Evolutionary conservation across 2,329 filamentous ascomycete genomes (phyloP), one percentile per base, ranked within the genome.

Genomic region (Aspergillus aculeatinus): DNA sequence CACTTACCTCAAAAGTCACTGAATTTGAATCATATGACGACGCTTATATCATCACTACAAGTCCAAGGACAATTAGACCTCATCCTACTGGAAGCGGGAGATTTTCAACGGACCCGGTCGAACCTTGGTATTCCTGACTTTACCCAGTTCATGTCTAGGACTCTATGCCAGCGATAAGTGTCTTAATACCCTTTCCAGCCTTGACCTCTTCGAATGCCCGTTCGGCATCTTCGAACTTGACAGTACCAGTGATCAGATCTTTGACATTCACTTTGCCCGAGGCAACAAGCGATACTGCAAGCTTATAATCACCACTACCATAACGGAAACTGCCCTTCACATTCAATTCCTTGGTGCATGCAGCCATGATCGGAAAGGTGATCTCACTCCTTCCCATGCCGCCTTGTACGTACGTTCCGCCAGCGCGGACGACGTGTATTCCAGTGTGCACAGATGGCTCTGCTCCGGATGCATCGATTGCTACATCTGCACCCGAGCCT

Each of bases 371-470:
- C 55, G 94, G 94, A 81, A 97, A 96, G 9, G 79, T 90, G 75
- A 97, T 93, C 71, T 96, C 91, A 44, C 87, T 77, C 73, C 89
- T 90, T 71, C 94, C 94, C 92, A 97, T 96, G 58, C 93, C 93
- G 61, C 88, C 91, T 79, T 96, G 92, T 9, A 96, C 88, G 69
- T 91, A 94, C 16, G 84, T 88, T 33, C 91, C 91, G 58, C 91
- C 91, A 51, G 82, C 81, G 64, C 87, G 84, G 27, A 92, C 84
- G 21, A 83, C 83, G 76, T 93, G 88, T 68, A 94, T 83, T 35
- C 84, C 85, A 0, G 89, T 83, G 78, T 93, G 90, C 69, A 94
- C 91, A 10, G 87, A 89, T 0, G 89, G 85, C 77, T 92, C 90
- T 2, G 89, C 91, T 35, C 91, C 91, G 31, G 85, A 89, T 12